These are phyloP conservation scores for Nannochloropsis gaditana DNA, from an alignment of 108 stramenopile species.

Conservation along the genomic window DNA sequence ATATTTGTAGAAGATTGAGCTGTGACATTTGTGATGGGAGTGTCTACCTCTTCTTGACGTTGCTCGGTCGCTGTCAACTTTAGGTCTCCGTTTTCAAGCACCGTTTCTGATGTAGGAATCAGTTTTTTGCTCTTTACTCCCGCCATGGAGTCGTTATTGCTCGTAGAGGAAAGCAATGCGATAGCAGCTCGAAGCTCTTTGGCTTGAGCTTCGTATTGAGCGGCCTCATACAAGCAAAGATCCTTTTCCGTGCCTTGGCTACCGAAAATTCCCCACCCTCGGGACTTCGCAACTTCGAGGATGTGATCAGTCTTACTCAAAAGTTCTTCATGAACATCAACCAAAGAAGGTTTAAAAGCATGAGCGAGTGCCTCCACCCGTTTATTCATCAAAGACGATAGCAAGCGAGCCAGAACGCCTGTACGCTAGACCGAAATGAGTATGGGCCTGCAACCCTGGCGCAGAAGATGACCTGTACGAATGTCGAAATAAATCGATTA, in stretches of 20 bases:
- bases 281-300: neutral
- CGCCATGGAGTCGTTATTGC: neutral
- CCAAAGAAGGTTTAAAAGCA: neutral
- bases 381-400: no score
- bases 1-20: neutral
- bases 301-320: neutral
- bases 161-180: neutral
- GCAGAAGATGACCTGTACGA: no score
- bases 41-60: neutral
- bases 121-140: neutral
- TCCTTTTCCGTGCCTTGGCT: neutral
- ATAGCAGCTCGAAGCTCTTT: constrained; percentile 7
- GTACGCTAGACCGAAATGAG: no score
- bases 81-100: neutral
- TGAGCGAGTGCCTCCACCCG: neutral
- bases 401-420: no score
- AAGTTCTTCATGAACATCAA: neutral
- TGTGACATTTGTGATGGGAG: neutral
- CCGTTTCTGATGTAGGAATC: neutral
- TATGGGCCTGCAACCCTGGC: no score
- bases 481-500: no score
- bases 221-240: neutral
- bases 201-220: neutral
- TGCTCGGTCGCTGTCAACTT: neutral
- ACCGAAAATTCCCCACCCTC: neutral